Base-by-base conservation (phyloP, 495 filamentous ascomycete genomes). In the Penicillium dipodomyicola region DNA sequence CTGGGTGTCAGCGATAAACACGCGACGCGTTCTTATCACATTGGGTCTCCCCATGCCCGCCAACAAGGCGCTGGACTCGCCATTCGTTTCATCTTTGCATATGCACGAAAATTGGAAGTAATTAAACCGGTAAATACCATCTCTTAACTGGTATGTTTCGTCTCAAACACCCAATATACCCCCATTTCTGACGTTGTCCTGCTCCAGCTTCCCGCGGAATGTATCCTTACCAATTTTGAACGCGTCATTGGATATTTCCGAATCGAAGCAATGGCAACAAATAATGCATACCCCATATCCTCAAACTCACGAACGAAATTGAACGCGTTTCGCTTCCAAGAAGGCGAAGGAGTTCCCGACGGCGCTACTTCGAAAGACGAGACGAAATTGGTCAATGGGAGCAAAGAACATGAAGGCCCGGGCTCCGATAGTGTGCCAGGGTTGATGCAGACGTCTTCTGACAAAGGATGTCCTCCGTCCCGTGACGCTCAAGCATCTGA, bases 291-390 rank as follows among this genome's bases (percentile, higher is more conserved):
- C 33, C 69, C 72, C 23, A 71, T 82, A 4, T 85, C 82, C 9
- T 75, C 78, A 1, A 72, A 80, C 56, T 81, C 83, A 5, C 82
- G 75, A 60, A 75, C 79, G 15, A 87, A 86, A 64, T 68, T 88
- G 49, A 81, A 81, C 60, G 72, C 77, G 20, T 87, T 86, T 60
- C 79, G 80, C 60, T 86, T 75, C 46, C 64, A 57, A 62, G 69
- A 62, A 22, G 64, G 61, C 46, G 55, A 60, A 17, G 65, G 59
- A 14, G 55, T 44, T 15, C 64, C 73, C 37, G 73, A 81, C 30
- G 72, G 71, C 17, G 52, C 58, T 41, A 56, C 59, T 8, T 59
- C 62, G 35, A 72, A 73, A 53, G 50, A 67, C 50, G 41, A 49
- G 32, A 40, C 54, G 25, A 63, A 64, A 46, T 27, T 62, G 40